Base-by-base conservation (phyloP, 495 filamentous ascomycete species). In the Lichenothelia convexa region DNA sequence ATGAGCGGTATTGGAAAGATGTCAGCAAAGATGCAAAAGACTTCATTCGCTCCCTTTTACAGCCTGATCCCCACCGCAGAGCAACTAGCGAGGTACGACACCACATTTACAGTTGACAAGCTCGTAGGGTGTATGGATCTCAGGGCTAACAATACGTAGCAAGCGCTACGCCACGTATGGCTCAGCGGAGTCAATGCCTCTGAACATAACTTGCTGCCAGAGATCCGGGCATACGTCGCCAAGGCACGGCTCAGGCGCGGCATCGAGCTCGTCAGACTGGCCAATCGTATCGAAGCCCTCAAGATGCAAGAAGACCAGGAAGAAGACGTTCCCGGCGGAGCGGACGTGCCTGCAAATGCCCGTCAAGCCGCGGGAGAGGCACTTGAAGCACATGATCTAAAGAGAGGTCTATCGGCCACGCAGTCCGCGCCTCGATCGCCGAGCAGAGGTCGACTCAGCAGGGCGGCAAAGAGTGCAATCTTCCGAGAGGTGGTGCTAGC, bases 1-100 rank as follows among this genome's bases (percentile, higher is more conserved):
- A 99, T 55, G 85, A 93, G 50, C 76, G 89, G 21, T 99, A 95
- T 61, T 99, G 89, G 89, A 84, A 81, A 51, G 89, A 93, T 54
- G 91, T 95, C 43, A 94, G 86, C 54, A 67, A 75, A 39, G 87
- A 99, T 41, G 89, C 86, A 44, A 99, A 95, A 61, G 73, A 84
- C 43, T 99, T 99, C 55, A 95, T 99, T 55, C 59, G 75, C 33
- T 62, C 62, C 31, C 69, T 99, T 5, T 63, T 99, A 26, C 78
- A 87, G 47, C 73, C 82, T 5, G 67, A 80, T 41, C 80, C 86
- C 0, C 64, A 73, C 22, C 71, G 83, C 37, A 73, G 89, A 38
- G 73, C 76, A 40, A 75, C 81, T 0, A 91, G 82, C 44, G 67
- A 78, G 58, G 76, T 78, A 67, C 40, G 63, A 56, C 35, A 19